These are phyloP conservation scores for Cordyceps cateniannulata DNA, from an alignment of 2,329 filamentous ascomycete genomes.

Conservation along the genomic window DNA sequence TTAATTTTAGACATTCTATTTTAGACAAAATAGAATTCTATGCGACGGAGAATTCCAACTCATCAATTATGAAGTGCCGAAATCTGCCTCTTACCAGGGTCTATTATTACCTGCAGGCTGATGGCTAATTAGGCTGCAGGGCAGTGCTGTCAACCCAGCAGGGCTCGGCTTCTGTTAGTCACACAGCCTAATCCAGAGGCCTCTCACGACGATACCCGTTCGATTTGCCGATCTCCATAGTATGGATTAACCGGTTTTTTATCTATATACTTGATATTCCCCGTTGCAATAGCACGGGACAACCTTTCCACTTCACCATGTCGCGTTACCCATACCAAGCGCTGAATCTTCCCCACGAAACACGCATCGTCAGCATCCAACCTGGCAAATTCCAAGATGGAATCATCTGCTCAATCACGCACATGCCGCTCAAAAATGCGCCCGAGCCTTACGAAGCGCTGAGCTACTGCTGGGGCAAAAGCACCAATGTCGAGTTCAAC, in stretches of 20 bases:
- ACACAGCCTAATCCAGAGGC: not conserved
- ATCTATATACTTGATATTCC: not conserved
- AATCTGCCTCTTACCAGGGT: too few species aligned
- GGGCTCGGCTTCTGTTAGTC: not conserved
- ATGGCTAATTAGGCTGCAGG: not conserved
- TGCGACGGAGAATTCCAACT: too few species aligned
- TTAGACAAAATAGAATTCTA: too few species aligned
- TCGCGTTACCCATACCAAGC: slow-evolving; percentile 7
- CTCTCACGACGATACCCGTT: not conserved
- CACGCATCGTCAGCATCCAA: slow-evolving; percentile 9
- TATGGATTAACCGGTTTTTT: not conserved
- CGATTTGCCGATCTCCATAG: too few species aligned
- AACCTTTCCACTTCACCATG: not conserved
- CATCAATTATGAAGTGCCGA: not conserved
- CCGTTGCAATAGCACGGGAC: too few species aligned
- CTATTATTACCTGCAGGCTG: too few species aligned
- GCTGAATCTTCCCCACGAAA: slow-evolving; percentile 11
- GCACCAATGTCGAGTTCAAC: not conserved
- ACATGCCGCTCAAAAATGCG: not conserved
- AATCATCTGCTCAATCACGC: not conserved
- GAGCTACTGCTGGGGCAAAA: slow-evolving; percentile 3
- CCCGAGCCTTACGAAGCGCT: not conserved
- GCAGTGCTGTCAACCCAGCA: not conserved
- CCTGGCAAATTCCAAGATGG: slow-evolving; percentile 10
- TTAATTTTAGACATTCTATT: too few species aligned